Base-by-base conservation (phyloP, 768 basidiomycete species). In the Tulasnella sp. region DNA sequence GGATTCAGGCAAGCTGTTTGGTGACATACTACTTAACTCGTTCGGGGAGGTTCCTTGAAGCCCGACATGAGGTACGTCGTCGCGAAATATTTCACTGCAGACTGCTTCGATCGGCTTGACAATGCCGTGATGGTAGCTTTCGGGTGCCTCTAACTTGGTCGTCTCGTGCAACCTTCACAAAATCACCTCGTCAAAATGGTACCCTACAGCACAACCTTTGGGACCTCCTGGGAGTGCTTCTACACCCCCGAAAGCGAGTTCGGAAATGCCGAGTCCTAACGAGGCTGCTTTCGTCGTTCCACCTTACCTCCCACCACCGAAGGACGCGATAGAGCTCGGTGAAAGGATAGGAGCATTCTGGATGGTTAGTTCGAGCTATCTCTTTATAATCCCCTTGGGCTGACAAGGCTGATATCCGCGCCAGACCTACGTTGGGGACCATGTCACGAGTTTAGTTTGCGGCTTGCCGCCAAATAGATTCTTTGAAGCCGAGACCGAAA, bases 151-250 rank as follows among this genome's bases (percentile, higher is more conserved):
- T 36, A 17, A 58, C 39, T 42, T 78, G n/a, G 71, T 72, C 45
- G 68, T 78, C 36, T 70, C 69, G 19, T 77, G 77, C 68, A 77
- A 72, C 34, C 52, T 78, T 5, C 78, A 78, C 58, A 78, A 77
- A 71, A 77, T 77, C 49, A 77, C 34, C 0, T 77, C 76, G 6
- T 76, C 75, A 15, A 37, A 22, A 38, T 76, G 75, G 75, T 8
- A 76, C 37, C 37, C 75, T 11, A 37, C 52, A 22, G 73, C 45
- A n/a, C 45, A 49, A 40, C 31, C 71, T 40, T 45, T 40, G 17
- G 29, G 49, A 25, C 71, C 31, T 3, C 58, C 58, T 34, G 58
- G 58, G 31, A n/a, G 37, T 39, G 69, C 36, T 39, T 42, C 40
- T 8, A 38, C 34, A 36, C 31, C 72, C 9, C 34, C 52, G 12